Base-by-base conservation (phyloP, 495 filamentous ascomycete genomes). In the Aspergillus cristatus region DNA sequence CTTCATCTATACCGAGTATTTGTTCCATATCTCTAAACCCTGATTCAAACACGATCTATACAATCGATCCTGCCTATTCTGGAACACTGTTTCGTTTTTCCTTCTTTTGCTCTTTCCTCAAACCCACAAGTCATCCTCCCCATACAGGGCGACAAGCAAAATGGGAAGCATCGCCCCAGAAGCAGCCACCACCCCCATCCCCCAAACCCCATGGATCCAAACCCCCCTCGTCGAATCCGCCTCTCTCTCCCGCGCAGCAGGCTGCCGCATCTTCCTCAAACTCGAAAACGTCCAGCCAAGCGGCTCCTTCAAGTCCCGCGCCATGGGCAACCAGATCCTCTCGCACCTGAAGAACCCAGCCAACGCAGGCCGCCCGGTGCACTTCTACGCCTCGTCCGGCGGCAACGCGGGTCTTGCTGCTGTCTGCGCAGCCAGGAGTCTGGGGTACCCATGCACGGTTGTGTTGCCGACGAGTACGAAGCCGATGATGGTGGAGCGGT, bases 361-460 rank as follows among this genome's bases (percentile, higher is more conserved):
- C 34, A 50, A 58, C 35, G 32, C 42, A 32, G 55, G 53, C 37
- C 47, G 51, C 14, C 44, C 54, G 14, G 61, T 79, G 4, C 86
- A 90, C 59, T 94, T 96, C 76, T 95, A 84, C 68, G 85, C 75
- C 60, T 86, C 80, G 34, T 82, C 76, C 18, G 91, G 85, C 43
- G 90, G 90, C 40, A 96, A 96, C 57, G 90, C 90, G 10, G 90
- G 91, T 3, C 77, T 98, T 2, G 91, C 90, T 12, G 89, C 86
- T 52, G 86, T 86, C 6, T 82, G 79, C 14, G 86, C 90, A 11
- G 83, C 87, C 11, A 61, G 53, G 10, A 60, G 71, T 8, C 71
- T 95, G n/a, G 56, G 66, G n/a, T 74, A 75, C 40, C 76, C 78
- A 0, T 80, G 77, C 47, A 95, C 88, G 14, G 82, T 98, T 41